Conservation (phyloP, 2,329 filamentous ascomycete genomes). For the Boeremia lycopersici region DNA sequence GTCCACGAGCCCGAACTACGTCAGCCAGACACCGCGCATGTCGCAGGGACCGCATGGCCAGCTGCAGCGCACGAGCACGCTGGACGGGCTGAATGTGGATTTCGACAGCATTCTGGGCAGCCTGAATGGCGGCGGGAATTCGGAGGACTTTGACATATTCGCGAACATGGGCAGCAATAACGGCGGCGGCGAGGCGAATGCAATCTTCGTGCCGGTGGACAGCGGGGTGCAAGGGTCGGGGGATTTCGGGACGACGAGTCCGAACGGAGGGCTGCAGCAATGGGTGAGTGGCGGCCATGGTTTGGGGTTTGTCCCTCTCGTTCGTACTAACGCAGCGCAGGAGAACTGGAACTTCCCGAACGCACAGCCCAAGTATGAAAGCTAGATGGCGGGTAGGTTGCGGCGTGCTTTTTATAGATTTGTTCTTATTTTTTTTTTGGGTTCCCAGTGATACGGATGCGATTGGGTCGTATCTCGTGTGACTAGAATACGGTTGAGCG, state of each 20-base stretch:
- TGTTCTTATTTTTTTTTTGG: too few species aligned
- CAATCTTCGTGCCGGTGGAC: slow-evolving; percentile 47
- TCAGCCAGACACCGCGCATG: not conserved
- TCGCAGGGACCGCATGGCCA: slow-evolving; percentile 19
- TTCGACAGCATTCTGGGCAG: slow-evolving; percentile 41
- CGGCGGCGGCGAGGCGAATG: slow-evolving; percentile 30
- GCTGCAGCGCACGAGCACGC: slow-evolving; percentile 32
- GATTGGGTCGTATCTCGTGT: slow-evolving; percentile 4
- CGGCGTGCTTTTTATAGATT: slow-evolving; percentile 10
- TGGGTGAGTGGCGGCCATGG: slow-evolving; percentile 34
- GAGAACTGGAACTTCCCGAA: slow-evolving; percentile 38
- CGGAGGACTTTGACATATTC: slow-evolving; percentile 14
- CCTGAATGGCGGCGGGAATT: slow-evolving; percentile 26
- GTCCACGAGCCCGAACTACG: slow-evolving; percentile 6
- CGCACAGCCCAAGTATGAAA: slow-evolving; percentile 27
- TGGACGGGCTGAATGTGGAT: slow-evolving; percentile 41
- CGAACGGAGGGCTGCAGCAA: slow-evolving; percentile 35
- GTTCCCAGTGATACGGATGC: not conserved
- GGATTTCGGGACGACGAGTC: slow-evolving; percentile 34
- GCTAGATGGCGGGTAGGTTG: slow-evolving; percentile 4
- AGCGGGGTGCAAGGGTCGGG: slow-evolving; percentile 13
- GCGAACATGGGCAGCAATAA: slow-evolving; percentile 3
- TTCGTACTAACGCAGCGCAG: slow-evolving; percentile 14
- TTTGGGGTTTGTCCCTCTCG: not conserved
- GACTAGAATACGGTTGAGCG: slow-evolving; percentile 7